phyloP scores from a whole-genome alignment of 768 basidiomycete genomes.

The Naganishia kalamii region DNA sequence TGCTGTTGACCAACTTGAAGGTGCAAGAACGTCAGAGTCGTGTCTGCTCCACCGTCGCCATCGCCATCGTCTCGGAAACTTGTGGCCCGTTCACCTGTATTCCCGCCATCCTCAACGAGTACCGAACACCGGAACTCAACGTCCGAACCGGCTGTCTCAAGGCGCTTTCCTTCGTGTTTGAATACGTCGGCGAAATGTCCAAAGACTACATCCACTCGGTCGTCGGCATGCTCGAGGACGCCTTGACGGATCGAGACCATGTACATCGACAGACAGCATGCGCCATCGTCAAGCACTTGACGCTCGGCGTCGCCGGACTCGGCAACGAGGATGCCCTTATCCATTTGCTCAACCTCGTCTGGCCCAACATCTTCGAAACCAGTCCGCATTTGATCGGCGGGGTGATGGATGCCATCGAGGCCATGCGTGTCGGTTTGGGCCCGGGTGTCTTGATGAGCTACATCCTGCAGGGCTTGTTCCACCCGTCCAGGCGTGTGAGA shows the following conservation, averaged over 20 bases:
- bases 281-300: conserved; percentile 96
- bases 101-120: conserved; percentile 96
- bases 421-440: conserved; percentile 91
- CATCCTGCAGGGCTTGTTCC: conserved; percentile 89
- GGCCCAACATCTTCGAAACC: conserved; percentile 99
- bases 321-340: conserved; percentile 98
- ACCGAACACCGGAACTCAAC: conserved; percentile 95
- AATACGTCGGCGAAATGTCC: conserved; percentile 97
- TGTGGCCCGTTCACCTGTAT: conserved; percentile 81
- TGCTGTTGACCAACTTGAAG: conserved; percentile 88
- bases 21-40: conserved; percentile 99
- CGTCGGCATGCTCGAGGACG: conserved; percentile 96
- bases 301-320: conserved; percentile 90
- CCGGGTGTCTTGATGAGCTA: conserved; percentile 89
- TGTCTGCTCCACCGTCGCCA: conserved; percentile 96
- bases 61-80: conserved; percentile 56
- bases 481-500: conserved; percentile 91
- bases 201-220: conserved; percentile 92
- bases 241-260: conserved; percentile 92
- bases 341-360: conserved; percentile 94
- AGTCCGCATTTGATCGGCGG: conserved; percentile 96
- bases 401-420: conserved; percentile 96
- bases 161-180: conserved; percentile 96
- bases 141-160: conserved; percentile 98
- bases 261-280: conserved; percentile 97